Conservation (phyloP, 257 asterid species). For the Solanum virginianum region DNA sequence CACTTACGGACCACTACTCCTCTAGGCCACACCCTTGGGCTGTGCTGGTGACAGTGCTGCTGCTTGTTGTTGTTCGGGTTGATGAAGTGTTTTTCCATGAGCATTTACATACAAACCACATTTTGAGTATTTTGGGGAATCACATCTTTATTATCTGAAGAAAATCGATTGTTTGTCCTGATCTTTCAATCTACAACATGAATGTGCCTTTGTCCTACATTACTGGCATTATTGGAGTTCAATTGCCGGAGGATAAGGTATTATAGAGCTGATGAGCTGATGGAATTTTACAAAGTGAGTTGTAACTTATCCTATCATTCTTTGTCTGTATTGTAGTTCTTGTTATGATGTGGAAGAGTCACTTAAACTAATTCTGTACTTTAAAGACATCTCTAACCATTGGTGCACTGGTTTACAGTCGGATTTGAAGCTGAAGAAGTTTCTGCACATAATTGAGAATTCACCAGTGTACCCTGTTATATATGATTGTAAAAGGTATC, state of each 20-base stretch:
- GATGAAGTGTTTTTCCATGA: neutral
- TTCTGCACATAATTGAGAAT: constrained; percentile 82
- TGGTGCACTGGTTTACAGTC: constrained; percentile 43
- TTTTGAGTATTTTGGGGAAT: neutral
- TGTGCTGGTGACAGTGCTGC: neutral
- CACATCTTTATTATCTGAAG: neutral
- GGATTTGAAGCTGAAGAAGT: constrained; percentile 85
- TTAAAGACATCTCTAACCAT: neutral
- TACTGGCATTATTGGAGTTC: constrained; percentile 39
- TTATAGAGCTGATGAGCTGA: constrained; percentile 65
- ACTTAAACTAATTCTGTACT: neutral
- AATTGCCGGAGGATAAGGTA: constrained; percentile 70
- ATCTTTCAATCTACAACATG: too few species aligned
- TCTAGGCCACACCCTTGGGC: neutral
- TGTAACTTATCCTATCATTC: too few species aligned
- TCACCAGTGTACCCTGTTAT: constrained; percentile 91
- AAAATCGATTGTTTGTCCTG: too few species aligned
- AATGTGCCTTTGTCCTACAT: constrained; percentile 64
- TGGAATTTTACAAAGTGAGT: constrained; percentile 81
- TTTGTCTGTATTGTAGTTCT: neutral
- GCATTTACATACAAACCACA: neutral
- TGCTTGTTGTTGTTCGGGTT: neutral
- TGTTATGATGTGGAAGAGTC: neutral
- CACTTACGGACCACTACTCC: neutral
- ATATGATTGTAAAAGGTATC: constrained; percentile 71